Base-by-base conservation (phyloP, 1,284 basidiomycete species). In the Boletus sp. region DNA sequence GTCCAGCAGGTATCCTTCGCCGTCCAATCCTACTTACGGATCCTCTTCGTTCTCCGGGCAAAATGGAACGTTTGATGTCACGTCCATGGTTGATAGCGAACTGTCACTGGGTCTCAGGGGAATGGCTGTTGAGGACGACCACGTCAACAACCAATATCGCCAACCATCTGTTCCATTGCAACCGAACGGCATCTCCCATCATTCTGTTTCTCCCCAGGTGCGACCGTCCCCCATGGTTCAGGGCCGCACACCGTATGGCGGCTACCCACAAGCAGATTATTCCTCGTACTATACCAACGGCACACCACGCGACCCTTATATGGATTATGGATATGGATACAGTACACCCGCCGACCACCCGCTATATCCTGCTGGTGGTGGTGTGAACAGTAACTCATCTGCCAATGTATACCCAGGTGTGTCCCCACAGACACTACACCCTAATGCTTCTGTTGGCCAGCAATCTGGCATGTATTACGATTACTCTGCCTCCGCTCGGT, bases 91-190 rank as follows among this genome's bases (percentile, higher is more conserved):
- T 14, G 76, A 77, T 44, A 76, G 74, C 41, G 82, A 84, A 27
- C 68, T 83, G 27, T 70, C 80, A 17, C 61, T 76, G 33, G 74
- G 77, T 1, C 68, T 87, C 44, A 77, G 82, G 50, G 81, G 81
- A 8, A 84, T 88, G 78, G 74, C 71, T 14, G 78, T 83, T 35
- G 84, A 84, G 56, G 84, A 87, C 36, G 81, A 84, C 48, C 72
- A 72, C 48, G 48, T 55, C 51, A 59, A 54, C 20, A 53, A 41
- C 39, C 69, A 69, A 49, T 69, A 67, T 43, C 59, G 61, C 44
- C 64, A 64, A 43, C 59, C 57, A 41, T 42, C 55, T 35, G 37
- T 53, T 35, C 48, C 55, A 44, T 54, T 46, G 40, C 59, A 67
- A 39, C 38, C 50, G 25, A 66, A 61, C 50, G 53, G 50, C 27